Percentiles rank a stretch among this genome's conserved stretches.
phyloP scores from a whole-genome alignment of 495 filamentous ascomycete species.

The Neurospora sp. region DNA sequence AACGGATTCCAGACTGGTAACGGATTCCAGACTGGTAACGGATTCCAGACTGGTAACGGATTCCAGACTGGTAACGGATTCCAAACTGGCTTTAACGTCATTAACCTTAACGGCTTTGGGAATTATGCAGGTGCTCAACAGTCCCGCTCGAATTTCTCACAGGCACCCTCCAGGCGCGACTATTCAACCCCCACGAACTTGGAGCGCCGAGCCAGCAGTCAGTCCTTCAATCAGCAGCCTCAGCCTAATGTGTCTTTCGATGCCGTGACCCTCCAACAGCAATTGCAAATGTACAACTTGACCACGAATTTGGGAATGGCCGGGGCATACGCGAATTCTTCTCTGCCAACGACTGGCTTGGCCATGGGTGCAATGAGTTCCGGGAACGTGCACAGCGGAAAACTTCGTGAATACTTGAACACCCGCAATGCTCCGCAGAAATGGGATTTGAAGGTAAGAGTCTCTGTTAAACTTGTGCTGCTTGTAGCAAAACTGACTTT shows the following conservation, averaged over 20 bases:
- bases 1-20: background rate
- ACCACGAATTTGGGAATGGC: background rate
- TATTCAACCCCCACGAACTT: conserved; percentile 10
- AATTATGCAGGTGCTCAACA: background rate
- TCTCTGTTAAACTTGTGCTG: background rate
- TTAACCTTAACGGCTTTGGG: background rate
- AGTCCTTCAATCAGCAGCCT: conserved; percentile 20
- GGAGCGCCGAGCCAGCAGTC: conserved; percentile 17
- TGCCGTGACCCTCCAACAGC: conserved; percentile 6
- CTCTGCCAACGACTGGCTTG: background rate
- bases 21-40: background rate
- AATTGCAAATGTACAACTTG: conserved; percentile 5
- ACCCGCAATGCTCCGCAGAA: conserved; percentile 42
- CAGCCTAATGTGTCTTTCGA: conserved; percentile 9
- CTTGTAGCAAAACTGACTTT: background rate
- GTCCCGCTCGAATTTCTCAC: background rate
- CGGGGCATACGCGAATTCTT: background rate
- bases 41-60: background rate
- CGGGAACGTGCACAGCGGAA: conserved; percentile 64
- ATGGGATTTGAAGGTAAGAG: conserved; percentile 69
- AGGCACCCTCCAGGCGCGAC: background rate
- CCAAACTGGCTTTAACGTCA: background rate
- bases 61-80: background rate
- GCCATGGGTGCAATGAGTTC: background rate
- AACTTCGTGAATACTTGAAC: conserved; percentile 68